Evolutionary conservation across 208 protist genomes (phyloP), one percentile per base, ranked within the genome.

Genomic region (Trypanosoma melophagium): DNA sequence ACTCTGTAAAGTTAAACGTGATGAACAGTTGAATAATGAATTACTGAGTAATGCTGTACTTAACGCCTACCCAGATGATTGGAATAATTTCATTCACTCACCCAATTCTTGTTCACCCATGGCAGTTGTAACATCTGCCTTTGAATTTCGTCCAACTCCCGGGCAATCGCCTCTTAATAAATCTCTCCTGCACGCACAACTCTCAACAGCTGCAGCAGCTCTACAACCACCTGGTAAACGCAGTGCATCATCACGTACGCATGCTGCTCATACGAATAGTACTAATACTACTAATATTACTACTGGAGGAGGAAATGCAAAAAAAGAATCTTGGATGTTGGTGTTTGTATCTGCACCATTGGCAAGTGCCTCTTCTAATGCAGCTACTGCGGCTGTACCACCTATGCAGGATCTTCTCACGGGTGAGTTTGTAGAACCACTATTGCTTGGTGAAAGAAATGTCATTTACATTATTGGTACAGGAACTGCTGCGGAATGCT

Each of bases 351-450:
- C 89, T 13, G 89, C 89, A 9, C 85, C 84, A 16, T 55, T 75
- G 40, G 68, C 68, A n/a, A 81, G 70, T 49, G 63, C 70, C 16
- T 62, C 60, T 8, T 77, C 77, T 31, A 70, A 60, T 42, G 35
- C 42, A 19, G 19, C 2, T 19, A 55, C 28, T 7, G 75, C 54
- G 24, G 90, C 76, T 9, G 79, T 82, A 14, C 90, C 90, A 28
- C 90, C 87, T 7, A 94, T 96, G 87, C 90, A 96, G 66, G 86
- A 96, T 45, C 74, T 96, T 3, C 75, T 96, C 8, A 94, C 86
- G 4, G 87, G 90, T 1, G 84, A 96, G 70, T 96, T 96, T 66
- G 82, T 96, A 24, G 85, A 96, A 67, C 87, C 90, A 51, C 73
- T 96, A 41, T 75, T 82, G 17, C 78, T 96, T 54, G 83, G 83